Percentiles rank a stretch among this genome's conserved stretches.
Evolutionary conservation across 2,329 filamentous ascomycete species (phyloP).

Genomic region (Fusarium marasasianum): DNA sequence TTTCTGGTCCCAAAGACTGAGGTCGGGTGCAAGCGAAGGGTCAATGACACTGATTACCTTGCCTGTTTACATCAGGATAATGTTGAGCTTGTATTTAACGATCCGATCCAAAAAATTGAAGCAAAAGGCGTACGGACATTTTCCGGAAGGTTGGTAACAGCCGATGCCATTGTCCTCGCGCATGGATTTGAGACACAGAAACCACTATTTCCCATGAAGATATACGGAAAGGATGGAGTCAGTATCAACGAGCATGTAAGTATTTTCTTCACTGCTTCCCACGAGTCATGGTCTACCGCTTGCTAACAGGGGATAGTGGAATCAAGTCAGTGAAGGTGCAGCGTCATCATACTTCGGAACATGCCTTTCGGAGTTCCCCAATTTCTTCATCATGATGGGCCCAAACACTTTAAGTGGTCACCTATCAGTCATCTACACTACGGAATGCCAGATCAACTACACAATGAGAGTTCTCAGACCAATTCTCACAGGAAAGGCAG

Average conservation of each 20-base stretch:
- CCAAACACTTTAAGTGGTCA: slow-evolving; percentile 56
- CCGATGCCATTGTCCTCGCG: slow-evolving; percentile 55
- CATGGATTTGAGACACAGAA: slow-evolving; percentile 60
- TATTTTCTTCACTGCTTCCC: accelerated
- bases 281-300: slow-evolving; percentile 3
- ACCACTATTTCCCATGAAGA: slow-evolving; percentile 57
- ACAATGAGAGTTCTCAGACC: slow-evolving; percentile 48
- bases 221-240: slow-evolving; percentile 53
- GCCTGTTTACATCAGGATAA: slow-evolving; percentile 42
- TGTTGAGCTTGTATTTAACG: slow-evolving; percentile 42
- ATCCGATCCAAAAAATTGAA: slow-evolving; percentile 26
- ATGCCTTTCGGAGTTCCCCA: slow-evolving; percentile 57
- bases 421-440: slow-evolving; percentile 59
- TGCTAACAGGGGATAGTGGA: slow-evolving; percentile 39
- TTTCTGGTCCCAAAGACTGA: slow-evolving; percentile 46
- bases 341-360: slow-evolving; percentile 59
- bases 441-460: slow-evolving; percentile 63
- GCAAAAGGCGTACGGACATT: slow-evolving; percentile 22
- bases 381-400: slow-evolving; percentile 50
- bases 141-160: slow-evolving; percentile 32
- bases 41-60: slow-evolving; percentile 49
- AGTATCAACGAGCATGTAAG: slow-evolving; percentile 53
- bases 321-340: slow-evolving; percentile 34
- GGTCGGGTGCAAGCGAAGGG: slow-evolving; percentile 49
- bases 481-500: slow-evolving; percentile 43